Evolutionary conservation across 306 rosid species (phyloP).

Genomic region (Clitoria ternatea): DNA sequence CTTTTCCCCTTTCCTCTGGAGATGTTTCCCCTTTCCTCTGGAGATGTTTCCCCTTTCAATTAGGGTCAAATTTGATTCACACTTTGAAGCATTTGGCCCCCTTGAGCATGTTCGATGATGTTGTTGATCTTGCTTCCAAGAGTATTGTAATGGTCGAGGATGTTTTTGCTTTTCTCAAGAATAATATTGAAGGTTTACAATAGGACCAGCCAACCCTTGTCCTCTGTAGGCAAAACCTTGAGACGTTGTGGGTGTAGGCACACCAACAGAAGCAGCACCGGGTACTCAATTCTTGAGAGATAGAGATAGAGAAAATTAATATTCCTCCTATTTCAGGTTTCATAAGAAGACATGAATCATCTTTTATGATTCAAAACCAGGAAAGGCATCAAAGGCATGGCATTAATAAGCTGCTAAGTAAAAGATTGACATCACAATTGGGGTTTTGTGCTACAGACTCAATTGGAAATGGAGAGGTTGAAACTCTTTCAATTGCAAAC

Average conservation of each 20-base stretch:
- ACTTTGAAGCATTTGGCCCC: constrained; percentile 74
- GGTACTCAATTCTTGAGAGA: too few species aligned
- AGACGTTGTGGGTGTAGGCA: too few species aligned
- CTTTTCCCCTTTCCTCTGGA: too few species aligned
- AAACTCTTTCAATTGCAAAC: constrained; percentile 33
- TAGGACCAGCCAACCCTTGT: too few species aligned
- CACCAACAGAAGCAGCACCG: too few species aligned
- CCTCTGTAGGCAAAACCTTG: too few species aligned
- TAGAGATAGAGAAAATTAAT: constrained; percentile 28
- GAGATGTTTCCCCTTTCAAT: constrained; percentile 66
- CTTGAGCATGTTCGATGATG: constrained; percentile 65
- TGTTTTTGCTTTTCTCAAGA: constrained; percentile 31
- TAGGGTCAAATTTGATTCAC: constrained; percentile 57
- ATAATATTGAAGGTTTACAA: too few species aligned
- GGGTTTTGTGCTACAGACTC: constrained; percentile 35
- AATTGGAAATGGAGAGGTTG: constrained; percentile 23
- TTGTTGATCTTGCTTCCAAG: constrained; percentile 58
- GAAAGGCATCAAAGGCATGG: constrained; percentile 31
- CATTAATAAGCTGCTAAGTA: constrained; percentile 24
- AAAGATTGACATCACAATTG: constrained; percentile 50
- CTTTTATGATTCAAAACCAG: constrained; percentile 31
- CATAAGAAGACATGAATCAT: constrained; percentile 41
- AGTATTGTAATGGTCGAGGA: constrained; percentile 64
- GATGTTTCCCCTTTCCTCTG: too few species aligned
- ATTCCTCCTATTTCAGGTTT: constrained; percentile 31